These are phyloP conservation scores for Epichloe uncinata DNA, from an alignment of 2,329 filamentous ascomycete species.

Conservation along the genomic window DNA sequence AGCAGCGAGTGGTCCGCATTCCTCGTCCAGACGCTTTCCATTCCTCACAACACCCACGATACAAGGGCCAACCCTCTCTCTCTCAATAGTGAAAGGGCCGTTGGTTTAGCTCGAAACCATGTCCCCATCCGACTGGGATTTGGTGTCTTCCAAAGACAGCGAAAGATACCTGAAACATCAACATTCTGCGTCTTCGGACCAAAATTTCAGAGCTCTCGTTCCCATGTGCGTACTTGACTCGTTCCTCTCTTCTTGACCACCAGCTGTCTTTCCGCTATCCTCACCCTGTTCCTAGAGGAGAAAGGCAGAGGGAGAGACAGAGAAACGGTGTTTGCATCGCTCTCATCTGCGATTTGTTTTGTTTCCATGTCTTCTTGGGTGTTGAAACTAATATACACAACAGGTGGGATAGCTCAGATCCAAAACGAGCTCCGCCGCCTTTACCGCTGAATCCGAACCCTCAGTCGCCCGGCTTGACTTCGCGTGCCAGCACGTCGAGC, in stretches of 20 bases:
- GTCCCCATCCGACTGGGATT: slow-evolving; percentile 20
- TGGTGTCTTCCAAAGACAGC: slow-evolving; percentile 16
- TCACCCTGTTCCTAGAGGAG: neutral
- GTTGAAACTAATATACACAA: slow-evolving; percentile 11
- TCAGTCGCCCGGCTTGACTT: slow-evolving; percentile 55
- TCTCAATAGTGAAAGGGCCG: neutral
- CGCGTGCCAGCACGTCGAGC: slow-evolving; percentile 57
- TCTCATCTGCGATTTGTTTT: neutral
- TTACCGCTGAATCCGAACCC: slow-evolving; percentile 87
- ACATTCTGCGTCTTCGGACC: slow-evolving; percentile 59
- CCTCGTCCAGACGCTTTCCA: slow-evolving; percentile 13
- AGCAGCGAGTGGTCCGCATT: slow-evolving; percentile 22
- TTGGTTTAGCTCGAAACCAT: slow-evolving; percentile 12
- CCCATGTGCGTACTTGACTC: slow-evolving; percentile 55
- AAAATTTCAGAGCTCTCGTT: slow-evolving; percentile 47
- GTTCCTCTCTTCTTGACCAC: slow-evolving; percentile 7
- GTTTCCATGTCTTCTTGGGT: neutral
- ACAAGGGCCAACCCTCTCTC: slow-evolving; percentile 2
- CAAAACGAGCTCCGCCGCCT: slow-evolving; percentile 83
- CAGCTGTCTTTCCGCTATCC: neutral
- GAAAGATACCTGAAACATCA: slow-evolving; percentile 56
- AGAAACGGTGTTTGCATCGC: neutral
- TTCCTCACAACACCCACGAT: slow-evolving; percentile 15
- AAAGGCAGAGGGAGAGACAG: neutral
- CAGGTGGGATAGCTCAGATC: slow-evolving; percentile 97